Percentiles rank a stretch among this genome's conserved stretches.
Conservation (phyloP, 352 stramenopile genomes). For the Aphanomyces invadans region DNA sequence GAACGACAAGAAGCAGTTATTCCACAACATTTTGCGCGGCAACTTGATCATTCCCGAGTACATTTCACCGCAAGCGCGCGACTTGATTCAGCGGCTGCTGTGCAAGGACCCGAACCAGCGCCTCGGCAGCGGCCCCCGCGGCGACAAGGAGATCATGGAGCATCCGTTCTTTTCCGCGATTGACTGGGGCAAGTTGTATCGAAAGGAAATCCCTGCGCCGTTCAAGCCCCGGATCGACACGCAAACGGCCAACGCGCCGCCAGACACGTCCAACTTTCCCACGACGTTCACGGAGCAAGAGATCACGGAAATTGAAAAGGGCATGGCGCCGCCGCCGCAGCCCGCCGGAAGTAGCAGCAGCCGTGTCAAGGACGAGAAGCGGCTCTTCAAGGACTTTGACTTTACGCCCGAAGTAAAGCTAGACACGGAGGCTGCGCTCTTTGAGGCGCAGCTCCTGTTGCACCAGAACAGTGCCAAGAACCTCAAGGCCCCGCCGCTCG, state of each 20-base stretch:
- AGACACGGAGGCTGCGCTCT: slow-evolving; percentile 77
- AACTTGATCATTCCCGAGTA: slow-evolving; percentile 76
- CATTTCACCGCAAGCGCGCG: slow-evolving; percentile 58
- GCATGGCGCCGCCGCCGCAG: slow-evolving; percentile 44
- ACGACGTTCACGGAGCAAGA: slow-evolving; percentile 80
- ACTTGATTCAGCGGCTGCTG: slow-evolving; percentile 72
- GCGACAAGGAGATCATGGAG: slow-evolving; percentile 77
- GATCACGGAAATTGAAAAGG: slow-evolving; percentile 79
- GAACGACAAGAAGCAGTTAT: slow-evolving; percentile 86
- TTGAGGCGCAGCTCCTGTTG: slow-evolving; percentile 67
- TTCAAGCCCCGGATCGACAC: slow-evolving; percentile 72
- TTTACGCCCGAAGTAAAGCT: slow-evolving; percentile 76
- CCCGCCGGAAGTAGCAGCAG: slow-evolving; percentile 46
- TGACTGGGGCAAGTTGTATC: slow-evolving; percentile 79
- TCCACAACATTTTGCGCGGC: slow-evolving; percentile 83
- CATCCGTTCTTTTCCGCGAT: slow-evolving; percentile 79
- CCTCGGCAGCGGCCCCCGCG: slow-evolving; percentile 57
- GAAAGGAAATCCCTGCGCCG: slow-evolving; percentile 65
- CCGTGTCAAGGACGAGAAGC: slow-evolving; percentile 60
- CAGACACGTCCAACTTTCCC: slow-evolving; percentile 81
- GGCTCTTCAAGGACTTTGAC: slow-evolving; percentile 81
- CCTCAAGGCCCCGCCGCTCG: slow-evolving; percentile 51
- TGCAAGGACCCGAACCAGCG: slow-evolving; percentile 75
- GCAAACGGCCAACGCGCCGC: slow-evolving; percentile 48
- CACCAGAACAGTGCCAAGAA: slow-evolving; percentile 80